phyloP scores from a whole-genome alignment of 1,139 yeast species.

The Lizanozyma gosingica region DNA sequence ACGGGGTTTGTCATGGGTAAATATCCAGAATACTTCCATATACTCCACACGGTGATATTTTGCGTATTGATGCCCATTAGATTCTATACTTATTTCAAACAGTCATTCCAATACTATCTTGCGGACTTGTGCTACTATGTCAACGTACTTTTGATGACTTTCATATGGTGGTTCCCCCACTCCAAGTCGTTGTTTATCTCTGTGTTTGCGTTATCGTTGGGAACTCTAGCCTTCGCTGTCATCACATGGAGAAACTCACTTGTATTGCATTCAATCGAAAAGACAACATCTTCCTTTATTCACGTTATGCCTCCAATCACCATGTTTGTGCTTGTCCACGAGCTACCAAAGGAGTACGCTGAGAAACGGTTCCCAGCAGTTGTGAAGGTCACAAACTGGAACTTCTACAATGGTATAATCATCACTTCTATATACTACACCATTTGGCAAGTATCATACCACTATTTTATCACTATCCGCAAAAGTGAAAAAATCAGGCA shows the following conservation, averaged over 20 bases:
- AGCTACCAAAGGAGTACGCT: slow-evolving; percentile 50
- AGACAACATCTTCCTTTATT: slow-evolving; percentile 86
- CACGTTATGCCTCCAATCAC: slow-evolving; percentile 88
- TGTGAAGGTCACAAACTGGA: slow-evolving; percentile 56
- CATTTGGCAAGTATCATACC: slow-evolving; percentile 87
- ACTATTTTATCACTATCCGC: slow-evolving; percentile 81
- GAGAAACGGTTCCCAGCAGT: slow-evolving; percentile 72
- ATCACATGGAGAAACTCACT: slow-evolving; percentile 93
- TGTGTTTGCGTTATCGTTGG: slow-evolving; percentile 81
- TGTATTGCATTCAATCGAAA: slow-evolving; percentile 85
- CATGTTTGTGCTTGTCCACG: slow-evolving; percentile 81
- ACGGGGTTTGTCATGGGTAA: slow-evolving; percentile 74
- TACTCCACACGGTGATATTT: slow-evolving; percentile 60
- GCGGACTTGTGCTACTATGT: slow-evolving; percentile 95
- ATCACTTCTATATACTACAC: slow-evolving; percentile 81
- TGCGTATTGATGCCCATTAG: slow-evolving; percentile 73
- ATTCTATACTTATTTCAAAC: slow-evolving; percentile 72
- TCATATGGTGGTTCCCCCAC: slow-evolving; percentile 75
- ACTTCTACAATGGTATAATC: slow-evolving; percentile 59
- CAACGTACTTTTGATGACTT: slow-evolving; percentile 57
- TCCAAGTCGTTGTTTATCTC: slow-evolving; percentile 67
- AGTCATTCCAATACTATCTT: slow-evolving; percentile 73
- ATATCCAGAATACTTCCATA: slow-evolving; percentile 68
- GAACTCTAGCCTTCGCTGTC: slow-evolving; percentile 88
- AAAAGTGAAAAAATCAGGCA: slow-evolving; percentile 73